Percentiles rank a stretch among this genome's conserved stretches.
Conservation (phyloP, 495 filamentous ascomycete genomes). For the Annulohypoxylon stygium region DNA sequence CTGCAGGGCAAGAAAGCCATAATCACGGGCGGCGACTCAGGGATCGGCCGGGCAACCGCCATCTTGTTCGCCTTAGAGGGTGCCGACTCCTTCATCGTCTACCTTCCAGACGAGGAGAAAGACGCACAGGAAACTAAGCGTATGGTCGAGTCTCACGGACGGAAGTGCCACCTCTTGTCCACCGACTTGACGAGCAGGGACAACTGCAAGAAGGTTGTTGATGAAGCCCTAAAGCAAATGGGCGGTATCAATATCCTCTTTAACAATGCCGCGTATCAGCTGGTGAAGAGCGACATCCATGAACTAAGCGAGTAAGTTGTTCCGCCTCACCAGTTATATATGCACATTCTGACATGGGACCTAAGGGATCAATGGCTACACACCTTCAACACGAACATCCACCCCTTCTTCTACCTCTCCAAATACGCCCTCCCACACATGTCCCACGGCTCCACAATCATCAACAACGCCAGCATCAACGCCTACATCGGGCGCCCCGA, state of each 20-base stretch:
- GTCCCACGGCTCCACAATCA: conserved; percentile 80
- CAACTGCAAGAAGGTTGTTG: conserved; percentile 78
- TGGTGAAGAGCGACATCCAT: conserved; percentile 77
- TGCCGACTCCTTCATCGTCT: conserved; percentile 78
- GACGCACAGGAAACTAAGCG: conserved; percentile 82
- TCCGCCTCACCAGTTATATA: neutral
- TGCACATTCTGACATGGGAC: conserved; percentile 31
- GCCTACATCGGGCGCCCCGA: conserved; percentile 86
- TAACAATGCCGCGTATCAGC: conserved; percentile 85
- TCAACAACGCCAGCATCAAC: conserved; percentile 87
- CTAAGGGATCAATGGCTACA: conserved; percentile 78
- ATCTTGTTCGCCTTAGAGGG: conserved; percentile 89
- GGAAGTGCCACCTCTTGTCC: conserved; percentile 70
- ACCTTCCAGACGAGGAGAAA: conserved; percentile 80
- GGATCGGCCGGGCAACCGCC: conserved; percentile 83
- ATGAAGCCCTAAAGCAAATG: conserved; percentile 72
- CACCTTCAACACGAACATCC: conserved; percentile 82
- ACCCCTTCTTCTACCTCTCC: conserved; percentile 79
- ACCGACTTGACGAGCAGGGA: conserved; percentile 72
- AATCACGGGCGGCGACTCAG: conserved; percentile 86
- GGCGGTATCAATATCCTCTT: conserved; percentile 81
- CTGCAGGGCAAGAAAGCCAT: conserved; percentile 78
- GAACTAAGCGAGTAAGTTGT: conserved; percentile 75
- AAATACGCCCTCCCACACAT: conserved; percentile 85
- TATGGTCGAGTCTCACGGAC: conserved; percentile 73